Evolutionary conservation across 768 basidiomycete genomes (phyloP).

Genomic region (Boletales sp.): DNA sequence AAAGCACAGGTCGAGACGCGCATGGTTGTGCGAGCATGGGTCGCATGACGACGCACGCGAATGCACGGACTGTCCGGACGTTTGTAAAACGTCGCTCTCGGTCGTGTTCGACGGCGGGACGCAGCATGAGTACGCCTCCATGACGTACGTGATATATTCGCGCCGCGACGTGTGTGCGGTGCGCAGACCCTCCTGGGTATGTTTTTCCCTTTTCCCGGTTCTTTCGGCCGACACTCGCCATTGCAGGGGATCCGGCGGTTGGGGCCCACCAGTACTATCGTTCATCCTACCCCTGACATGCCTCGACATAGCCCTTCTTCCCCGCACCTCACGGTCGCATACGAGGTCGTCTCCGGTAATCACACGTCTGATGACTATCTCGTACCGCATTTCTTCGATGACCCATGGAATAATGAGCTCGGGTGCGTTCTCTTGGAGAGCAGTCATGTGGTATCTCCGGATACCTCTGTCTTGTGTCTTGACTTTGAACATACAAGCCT

Average conservation of each 20-base stretch:
- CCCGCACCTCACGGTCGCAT: background rate
- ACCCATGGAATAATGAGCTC: too few relatives aligned
- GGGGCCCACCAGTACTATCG: background rate
- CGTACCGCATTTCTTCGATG: too few relatives aligned
- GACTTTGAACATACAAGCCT: background rate
- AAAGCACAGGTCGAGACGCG: too few relatives aligned
- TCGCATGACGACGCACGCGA: background rate
- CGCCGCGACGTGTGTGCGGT: too few relatives aligned
- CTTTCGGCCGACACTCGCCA: background rate
- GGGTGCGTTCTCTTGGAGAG: background rate
- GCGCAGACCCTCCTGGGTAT: background rate
- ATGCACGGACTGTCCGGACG: background rate
- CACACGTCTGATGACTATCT: too few relatives aligned
- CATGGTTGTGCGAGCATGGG: too few relatives aligned
- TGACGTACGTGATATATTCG: background rate
- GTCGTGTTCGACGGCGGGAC: constrained; percentile 1
- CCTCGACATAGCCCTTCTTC: background rate
- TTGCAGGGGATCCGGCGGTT: background rate
- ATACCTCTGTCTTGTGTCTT: background rate
- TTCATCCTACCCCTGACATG: too few relatives aligned
- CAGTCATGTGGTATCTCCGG: background rate
- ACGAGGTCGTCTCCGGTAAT: background rate
- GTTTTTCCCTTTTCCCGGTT: background rate
- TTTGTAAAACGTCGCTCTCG: background rate
- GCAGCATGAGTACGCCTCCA: background rate